Evolutionary conservation across 176 grass and related monocot species (phyloP).

Genomic region (Typha latifolia): DNA sequence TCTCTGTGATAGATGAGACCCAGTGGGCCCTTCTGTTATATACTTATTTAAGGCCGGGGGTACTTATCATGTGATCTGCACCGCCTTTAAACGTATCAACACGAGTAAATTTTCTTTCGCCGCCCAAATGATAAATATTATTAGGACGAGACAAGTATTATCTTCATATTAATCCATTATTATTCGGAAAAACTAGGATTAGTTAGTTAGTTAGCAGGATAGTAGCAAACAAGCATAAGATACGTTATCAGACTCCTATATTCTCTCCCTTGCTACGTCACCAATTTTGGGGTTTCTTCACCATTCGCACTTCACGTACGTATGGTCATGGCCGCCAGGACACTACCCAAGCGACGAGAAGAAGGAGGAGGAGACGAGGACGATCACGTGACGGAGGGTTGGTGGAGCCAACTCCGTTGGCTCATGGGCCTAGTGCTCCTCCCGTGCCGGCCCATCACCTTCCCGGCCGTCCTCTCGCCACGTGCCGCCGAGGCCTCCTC

Average conservation of each 20-base stretch:
- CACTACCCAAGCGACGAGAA: background rate
- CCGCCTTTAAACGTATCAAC: too few species aligned
- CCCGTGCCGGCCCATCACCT: slow-evolving; percentile 8
- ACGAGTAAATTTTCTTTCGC: too few species aligned
- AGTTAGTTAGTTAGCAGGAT: background rate
- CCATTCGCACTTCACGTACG: background rate
- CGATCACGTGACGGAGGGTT: slow-evolving; percentile 2
- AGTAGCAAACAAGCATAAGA: background rate
- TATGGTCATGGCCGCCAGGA: background rate
- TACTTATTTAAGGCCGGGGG: too few species aligned
- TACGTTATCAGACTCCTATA: background rate
- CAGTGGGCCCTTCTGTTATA: too few species aligned
- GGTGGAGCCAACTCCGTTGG: slow-evolving; percentile 27
- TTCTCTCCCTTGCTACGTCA: background rate
- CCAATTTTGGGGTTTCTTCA: background rate
- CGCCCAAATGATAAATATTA: too few species aligned
- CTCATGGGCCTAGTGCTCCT: slow-evolving; percentile 21
- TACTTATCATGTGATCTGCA: too few species aligned
- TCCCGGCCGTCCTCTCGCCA: background rate
- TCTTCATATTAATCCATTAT: too few species aligned
- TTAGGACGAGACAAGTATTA: too few species aligned
- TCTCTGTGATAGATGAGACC: too few species aligned
- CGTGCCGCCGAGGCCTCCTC: background rate
- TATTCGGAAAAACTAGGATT: background rate
- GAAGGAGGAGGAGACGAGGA: background rate